A percentile compares a stretch with the other conserved stretches of the same genome.
Conservation (phyloP, 2,329 filamentous ascomycete genomes). For the Hymenoscyphus fraxineus region DNA sequence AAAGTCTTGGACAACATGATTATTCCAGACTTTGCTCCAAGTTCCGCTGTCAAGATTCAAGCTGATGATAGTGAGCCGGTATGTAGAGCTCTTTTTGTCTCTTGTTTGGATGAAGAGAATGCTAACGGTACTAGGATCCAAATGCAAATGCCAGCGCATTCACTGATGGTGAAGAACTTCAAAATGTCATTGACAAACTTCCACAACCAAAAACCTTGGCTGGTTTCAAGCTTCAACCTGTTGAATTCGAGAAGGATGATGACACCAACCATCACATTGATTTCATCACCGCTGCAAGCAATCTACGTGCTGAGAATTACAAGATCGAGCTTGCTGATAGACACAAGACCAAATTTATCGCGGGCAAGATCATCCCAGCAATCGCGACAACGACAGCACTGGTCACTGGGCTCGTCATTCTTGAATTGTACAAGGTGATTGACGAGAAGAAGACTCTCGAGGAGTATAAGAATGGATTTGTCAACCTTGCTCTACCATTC, state of each 20-base stretch:
- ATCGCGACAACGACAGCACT: slow-evolving; percentile 96
- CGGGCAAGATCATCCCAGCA: slow-evolving; percentile 97
- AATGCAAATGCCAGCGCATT: slow-evolving; percentile 59
- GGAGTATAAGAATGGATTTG: slow-evolving; percentile 98
- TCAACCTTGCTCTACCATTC: slow-evolving; percentile 94
- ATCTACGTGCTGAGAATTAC: slow-evolving; percentile 95
- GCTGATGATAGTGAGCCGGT: slow-evolving; percentile 89
- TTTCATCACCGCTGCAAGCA: slow-evolving; percentile 96
- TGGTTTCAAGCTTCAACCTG: slow-evolving; percentile 83
- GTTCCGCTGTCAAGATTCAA: slow-evolving; percentile 91
- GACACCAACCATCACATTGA: slow-evolving; percentile 98
- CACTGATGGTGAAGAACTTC: slow-evolving; percentile 72
- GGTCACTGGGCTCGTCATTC: slow-evolving; percentile 85
- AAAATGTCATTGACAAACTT: slow-evolving; percentile 67
- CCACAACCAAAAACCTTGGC: slow-evolving; percentile 77
- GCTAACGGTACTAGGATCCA: slow-evolving; percentile 55
- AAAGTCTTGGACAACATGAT: slow-evolving; percentile 89
- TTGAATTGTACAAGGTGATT: slow-evolving; percentile 94
- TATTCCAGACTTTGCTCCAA: slow-evolving; percentile 89
- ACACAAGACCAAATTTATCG: slow-evolving; percentile 99
- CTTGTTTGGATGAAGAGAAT: background rate
- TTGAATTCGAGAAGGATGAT: slow-evolving; percentile 98
- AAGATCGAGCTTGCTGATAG: slow-evolving; percentile 89
- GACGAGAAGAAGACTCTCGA: slow-evolving; percentile 96
- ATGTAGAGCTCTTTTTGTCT: slow-evolving; percentile 35